Percentiles rank a stretch among this genome's conserved stretches.
These are phyloP conservation scores for Barnettozyma hawaiiensis DNA, from an alignment of 1,139 yeast species.

Conservation along the genomic window DNA sequence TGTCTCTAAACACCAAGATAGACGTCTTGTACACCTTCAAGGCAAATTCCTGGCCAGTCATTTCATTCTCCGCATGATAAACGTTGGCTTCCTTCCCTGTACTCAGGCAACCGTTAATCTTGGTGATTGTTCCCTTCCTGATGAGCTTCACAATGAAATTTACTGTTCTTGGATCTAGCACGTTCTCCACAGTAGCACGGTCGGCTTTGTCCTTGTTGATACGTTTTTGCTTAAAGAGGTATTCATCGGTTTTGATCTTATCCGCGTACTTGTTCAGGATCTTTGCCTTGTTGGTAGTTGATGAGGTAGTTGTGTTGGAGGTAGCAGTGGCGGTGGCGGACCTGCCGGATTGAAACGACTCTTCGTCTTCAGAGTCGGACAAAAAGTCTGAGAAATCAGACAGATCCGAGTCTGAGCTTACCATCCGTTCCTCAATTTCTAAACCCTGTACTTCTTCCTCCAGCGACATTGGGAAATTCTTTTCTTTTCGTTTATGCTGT, in stretches of 20 bases:
- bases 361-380: conserved; percentile 21
- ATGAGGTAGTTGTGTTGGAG: too few species aligned
- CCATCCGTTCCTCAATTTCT: conserved; percentile 1
- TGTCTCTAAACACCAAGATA: conserved; percentile 88
- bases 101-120: conserved; percentile 88
- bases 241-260: conserved; percentile 57
- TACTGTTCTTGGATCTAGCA: conserved; percentile 90
- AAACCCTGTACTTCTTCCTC: conserved; percentile 7
- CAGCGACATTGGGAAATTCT: conserved; percentile 2
- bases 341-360: too few species aligned
- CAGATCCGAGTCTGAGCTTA: conserved; percentile 11
- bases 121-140: conserved; percentile 74
- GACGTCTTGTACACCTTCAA: conserved; percentile 95
- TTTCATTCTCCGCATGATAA: conserved; percentile 83
- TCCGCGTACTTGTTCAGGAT: conserved; percentile 57
- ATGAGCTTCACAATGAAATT: conserved; percentile 75
- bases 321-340: too few species aligned
- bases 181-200: conserved; percentile 95
- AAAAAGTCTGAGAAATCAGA: conserved; percentile 12
- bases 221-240: conserved; percentile 47
- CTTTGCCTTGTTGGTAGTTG: conserved; percentile 44
- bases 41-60: conserved; percentile 59
- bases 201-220: conserved; percentile 77
- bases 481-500: neutral
- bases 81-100: conserved; percentile 99